Conservation (phyloP, 495 filamentous ascomycete genomes). For the Peziza echinospora region DNA sequence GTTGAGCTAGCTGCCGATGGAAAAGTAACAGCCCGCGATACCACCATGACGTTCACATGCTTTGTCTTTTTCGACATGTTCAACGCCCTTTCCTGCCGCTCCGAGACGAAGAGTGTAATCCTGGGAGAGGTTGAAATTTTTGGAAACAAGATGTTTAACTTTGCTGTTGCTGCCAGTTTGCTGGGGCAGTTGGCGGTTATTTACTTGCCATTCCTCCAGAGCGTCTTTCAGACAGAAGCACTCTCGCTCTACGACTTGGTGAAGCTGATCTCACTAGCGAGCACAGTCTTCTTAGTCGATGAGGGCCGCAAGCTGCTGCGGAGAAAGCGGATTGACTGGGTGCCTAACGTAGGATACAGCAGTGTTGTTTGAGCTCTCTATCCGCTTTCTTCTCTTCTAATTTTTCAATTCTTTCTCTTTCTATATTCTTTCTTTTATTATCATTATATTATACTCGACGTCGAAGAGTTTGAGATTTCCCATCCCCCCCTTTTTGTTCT, state of each 20-base stretch:
- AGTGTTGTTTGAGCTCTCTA: no score
- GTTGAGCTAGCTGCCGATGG: conserved; percentile 71
- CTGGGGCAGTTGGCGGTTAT: conserved; percentile 75
- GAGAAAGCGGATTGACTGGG: neutral
- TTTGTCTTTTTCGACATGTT: conserved; percentile 99
- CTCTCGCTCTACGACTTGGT: conserved; percentile 50
- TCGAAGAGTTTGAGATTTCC: no score
- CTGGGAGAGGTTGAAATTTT: conserved; percentile 64
- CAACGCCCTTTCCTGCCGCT: conserved; percentile 83
- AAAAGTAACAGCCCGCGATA: conserved; percentile 72
- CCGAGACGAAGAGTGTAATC: conserved; percentile 71
- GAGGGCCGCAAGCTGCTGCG: conserved; percentile 47
- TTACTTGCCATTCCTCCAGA: conserved; percentile 80
- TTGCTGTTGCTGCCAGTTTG: conserved; percentile 65
- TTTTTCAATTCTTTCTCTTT: no score
- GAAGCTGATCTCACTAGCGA: conserved; percentile 48
- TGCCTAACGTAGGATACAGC: neutral
- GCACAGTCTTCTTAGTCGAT: conserved; percentile 84
- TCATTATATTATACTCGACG: no score
- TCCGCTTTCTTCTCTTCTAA: no score
- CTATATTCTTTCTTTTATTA: no score
- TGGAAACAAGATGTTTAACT: conserved; percentile 86
- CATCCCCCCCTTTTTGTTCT: no score
- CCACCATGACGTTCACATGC: conserved; percentile 97
- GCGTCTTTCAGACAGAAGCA: conserved; percentile 87